phyloP scores from a whole-genome alignment of 306 rosid species.

The Pyrus bretschneideri region DNA sequence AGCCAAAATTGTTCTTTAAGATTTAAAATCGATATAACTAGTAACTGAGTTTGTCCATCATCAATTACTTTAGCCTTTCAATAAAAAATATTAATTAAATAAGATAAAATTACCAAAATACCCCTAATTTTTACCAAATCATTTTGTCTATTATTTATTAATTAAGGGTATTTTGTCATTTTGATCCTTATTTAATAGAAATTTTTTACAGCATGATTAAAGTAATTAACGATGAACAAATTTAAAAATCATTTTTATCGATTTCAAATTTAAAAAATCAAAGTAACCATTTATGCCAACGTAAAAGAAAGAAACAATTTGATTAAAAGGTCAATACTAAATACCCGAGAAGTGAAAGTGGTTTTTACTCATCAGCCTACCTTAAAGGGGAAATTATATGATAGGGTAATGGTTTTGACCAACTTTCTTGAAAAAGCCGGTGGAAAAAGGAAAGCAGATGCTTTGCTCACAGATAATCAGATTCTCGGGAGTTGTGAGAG shows the following conservation, averaged over 20 bases:
- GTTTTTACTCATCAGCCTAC: neutral
- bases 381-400: neutral
- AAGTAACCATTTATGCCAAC: no score
- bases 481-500: conserved; percentile 19
- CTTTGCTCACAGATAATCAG: neutral
- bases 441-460: conserved; percentile 21
- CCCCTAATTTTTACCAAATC: no score
- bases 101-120: no score
- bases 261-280: no score
- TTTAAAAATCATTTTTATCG: accelerated
- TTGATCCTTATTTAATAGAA: accelerated
- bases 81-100: no score
- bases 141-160: no score
- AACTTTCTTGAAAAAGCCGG: conserved; percentile 16
- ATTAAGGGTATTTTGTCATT: no score
- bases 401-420: neutral
- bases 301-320: no score
- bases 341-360: neutral
- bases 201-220: accelerated
- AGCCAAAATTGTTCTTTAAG: accelerated
- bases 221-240: accelerated
- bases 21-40: no score
- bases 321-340: no score
- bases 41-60: no score
- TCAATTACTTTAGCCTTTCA: no score